phyloP scores from a whole-genome alignment of 2,329 filamentous ascomycete genomes.

The Paecilomyces dactylethromorphus region DNA sequence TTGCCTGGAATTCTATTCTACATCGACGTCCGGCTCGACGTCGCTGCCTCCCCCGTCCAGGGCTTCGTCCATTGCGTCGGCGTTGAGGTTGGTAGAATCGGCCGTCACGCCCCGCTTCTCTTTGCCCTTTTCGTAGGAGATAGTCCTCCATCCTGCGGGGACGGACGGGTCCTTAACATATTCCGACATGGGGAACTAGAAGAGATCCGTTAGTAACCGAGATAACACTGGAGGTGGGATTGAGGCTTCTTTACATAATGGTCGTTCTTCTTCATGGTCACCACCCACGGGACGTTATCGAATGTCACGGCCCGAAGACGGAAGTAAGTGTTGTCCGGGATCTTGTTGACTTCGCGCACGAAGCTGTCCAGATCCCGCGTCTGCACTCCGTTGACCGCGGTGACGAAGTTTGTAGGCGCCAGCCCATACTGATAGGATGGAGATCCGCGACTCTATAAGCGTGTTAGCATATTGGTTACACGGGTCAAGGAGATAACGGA shows the following conservation, averaged over 20 bases:
- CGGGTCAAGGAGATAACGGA: not conserved
- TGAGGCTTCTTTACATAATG: constrained; percentile 59
- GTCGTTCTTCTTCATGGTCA: constrained; percentile 99
- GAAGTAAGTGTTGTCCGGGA: constrained; percentile 97
- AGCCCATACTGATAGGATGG: constrained; percentile 86
- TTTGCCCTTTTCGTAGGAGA: constrained; percentile 47
- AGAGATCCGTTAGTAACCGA: constrained; percentile 4
- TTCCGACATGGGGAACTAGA: constrained; percentile 58
- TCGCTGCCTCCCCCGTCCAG: constrained; percentile 29
- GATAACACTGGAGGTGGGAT: not conserved
- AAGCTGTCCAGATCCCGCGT: constrained; percentile 80
- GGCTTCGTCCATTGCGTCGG: constrained; percentile 42
- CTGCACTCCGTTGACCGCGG: constrained; percentile 82
- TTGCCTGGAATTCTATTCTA: not conserved
- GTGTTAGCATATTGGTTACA: not conserved
- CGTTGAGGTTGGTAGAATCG: constrained; percentile 37
- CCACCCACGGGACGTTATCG: constrained; percentile 98
- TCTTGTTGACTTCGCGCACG: constrained; percentile 72
- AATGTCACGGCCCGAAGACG: constrained; percentile 95
- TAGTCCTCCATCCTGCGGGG: constrained; percentile 51
- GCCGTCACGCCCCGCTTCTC: constrained; percentile 25
- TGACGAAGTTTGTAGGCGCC: constrained; percentile 95
- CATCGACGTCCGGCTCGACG: constrained; percentile 26
- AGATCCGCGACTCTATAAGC: constrained; percentile 59
- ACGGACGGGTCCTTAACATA: constrained; percentile 52